Evolutionary conservation across 2,329 filamentous ascomycete genomes (phyloP).

Genomic region (Elsinoe ampelina): DNA sequence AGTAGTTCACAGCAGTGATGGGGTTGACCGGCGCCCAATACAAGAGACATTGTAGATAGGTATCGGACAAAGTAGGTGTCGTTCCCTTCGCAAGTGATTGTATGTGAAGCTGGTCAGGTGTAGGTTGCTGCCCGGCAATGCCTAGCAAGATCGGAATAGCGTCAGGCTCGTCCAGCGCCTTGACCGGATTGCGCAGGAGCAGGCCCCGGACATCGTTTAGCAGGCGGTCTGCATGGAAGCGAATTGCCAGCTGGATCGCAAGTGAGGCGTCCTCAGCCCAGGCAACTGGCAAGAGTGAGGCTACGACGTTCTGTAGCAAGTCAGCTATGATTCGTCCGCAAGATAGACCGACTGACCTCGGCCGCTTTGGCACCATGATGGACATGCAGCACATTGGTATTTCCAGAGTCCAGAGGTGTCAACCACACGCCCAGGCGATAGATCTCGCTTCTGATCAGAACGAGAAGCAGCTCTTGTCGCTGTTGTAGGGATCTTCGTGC

Average conservation of each 20-base stretch:
- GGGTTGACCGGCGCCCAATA: slow-evolving; percentile 93
- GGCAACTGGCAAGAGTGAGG: slow-evolving; percentile 63
- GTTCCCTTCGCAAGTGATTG: slow-evolving; percentile 3
- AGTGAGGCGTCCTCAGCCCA: slow-evolving; percentile 80
- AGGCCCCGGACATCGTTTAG: slow-evolving; percentile 68
- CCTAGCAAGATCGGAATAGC: slow-evolving; percentile 77
- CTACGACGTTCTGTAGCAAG: slow-evolving; percentile 15
- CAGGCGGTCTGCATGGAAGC: slow-evolving; percentile 69
- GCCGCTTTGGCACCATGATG: slow-evolving; percentile 33
- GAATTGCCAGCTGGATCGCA: slow-evolving; percentile 71
- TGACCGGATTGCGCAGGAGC: slow-evolving; percentile 73
- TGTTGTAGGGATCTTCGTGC: slow-evolving; percentile 57
- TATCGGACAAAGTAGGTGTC: slow-evolving; percentile 16
- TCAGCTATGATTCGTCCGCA: not conserved
- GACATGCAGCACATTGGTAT: slow-evolving; percentile 21
- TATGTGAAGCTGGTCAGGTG: slow-evolving; percentile 6
- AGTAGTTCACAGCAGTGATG: slow-evolving; percentile 85
- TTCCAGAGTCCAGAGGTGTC: slow-evolving; percentile 61
- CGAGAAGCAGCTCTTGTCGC: slow-evolving; percentile 74
- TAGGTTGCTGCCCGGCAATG: slow-evolving; percentile 34
- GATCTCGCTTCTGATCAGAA: slow-evolving; percentile 78
- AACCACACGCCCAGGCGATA: slow-evolving; percentile 82
- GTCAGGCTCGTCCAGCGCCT: slow-evolving; percentile 70
- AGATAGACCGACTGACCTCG: not conserved
- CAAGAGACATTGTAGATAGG: slow-evolving; percentile 58